Percentiles rank a stretch among this genome's conserved stretches.
phyloP scores from a whole-genome alignment of 805 yeast species.

The Metschnikowia sp. region DNA sequence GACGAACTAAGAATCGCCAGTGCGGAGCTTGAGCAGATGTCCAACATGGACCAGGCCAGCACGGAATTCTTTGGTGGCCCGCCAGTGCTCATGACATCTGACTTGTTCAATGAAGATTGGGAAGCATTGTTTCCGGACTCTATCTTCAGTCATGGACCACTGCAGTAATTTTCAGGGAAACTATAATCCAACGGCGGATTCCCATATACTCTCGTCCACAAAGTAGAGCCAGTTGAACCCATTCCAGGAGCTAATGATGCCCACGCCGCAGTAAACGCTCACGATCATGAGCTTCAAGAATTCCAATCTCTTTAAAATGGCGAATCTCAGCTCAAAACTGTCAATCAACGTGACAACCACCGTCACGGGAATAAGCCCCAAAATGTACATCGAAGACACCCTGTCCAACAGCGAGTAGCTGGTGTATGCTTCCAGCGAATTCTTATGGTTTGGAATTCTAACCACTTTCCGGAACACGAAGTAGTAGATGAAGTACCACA shows the following conservation, averaged over 20 bases:
- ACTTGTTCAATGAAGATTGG: constrained; percentile 47
- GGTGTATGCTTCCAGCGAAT: constrained; percentile 6
- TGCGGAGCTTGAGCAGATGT: constrained; percentile 5
- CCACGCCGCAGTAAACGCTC: constrained; percentile 83
- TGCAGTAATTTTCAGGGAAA: too few relatives aligned
- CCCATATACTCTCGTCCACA: constrained; percentile 74
- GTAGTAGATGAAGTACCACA: constrained; percentile 81
- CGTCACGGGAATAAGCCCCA: constrained; percentile 67
- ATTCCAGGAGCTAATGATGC: constrained; percentile 82
- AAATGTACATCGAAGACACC: constrained; percentile 59
- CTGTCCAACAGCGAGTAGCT: constrained; percentile 55
- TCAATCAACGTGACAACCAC: constrained; percentile 42
- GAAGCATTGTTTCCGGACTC: constrained; percentile 49
- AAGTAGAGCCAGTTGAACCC: constrained; percentile 87
- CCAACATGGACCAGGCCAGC: constrained; percentile 20
- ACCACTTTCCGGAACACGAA: constrained; percentile 70
- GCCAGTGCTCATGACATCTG: constrained; percentile 50
- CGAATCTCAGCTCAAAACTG: constrained; percentile 51
- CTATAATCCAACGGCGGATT: neutral
- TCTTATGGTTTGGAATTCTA: constrained; percentile 44
- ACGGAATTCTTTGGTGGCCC: constrained; percentile 50
- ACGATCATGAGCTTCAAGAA: constrained; percentile 77
- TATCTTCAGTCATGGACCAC: constrained; percentile 22
- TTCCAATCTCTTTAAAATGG: constrained; percentile 55
- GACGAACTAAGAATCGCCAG: constrained; percentile 2